Conservation (phyloP, 768 basidiomycete species). For the Lactifluus rugatus region DNA sequence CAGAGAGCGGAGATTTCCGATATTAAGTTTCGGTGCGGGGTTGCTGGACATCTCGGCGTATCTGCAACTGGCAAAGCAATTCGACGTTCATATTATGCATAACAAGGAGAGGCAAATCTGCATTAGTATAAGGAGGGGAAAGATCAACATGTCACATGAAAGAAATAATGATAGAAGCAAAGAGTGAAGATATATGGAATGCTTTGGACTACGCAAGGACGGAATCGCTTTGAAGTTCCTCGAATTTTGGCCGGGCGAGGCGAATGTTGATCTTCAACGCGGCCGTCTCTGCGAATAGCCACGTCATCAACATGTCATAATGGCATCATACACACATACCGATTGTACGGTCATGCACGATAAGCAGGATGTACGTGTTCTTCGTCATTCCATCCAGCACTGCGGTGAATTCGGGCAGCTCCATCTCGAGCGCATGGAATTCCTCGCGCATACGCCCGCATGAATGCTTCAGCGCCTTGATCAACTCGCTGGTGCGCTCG, state of each 20-base stretch:
- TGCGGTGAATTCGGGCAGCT: slow-evolving; percentile 75
- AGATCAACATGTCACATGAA: slow-evolving; percentile 6
- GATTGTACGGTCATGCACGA: slow-evolving; percentile 82
- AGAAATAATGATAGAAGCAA: too few relatives aligned
- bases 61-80: too few relatives aligned
- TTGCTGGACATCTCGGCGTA: too few relatives aligned
- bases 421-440: slow-evolving; percentile 81
- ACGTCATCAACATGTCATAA: not conserved
- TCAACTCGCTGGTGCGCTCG: slow-evolving; percentile 83
- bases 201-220: slow-evolving; percentile 8
- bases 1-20: too few relatives aligned
- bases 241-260: slow-evolving; percentile 79
- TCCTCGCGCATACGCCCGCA: slow-evolving; percentile 80
- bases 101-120: too few relatives aligned
- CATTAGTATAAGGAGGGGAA: not conserved
- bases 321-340: slow-evolving; percentile 36
- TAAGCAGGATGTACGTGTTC: slow-evolving; percentile 87
- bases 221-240: slow-evolving; percentile 73
- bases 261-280: slow-evolving; percentile 82
- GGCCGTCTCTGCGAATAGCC: slow-evolving; percentile 59
- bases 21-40: too few relatives aligned
- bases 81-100: too few relatives aligned
- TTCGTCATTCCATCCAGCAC: slow-evolving; percentile 87
- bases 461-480: slow-evolving; percentile 92
- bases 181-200: too few relatives aligned